These are phyloP conservation scores for Boletus insuetus DNA, from an alignment of 768 basidiomycete genomes.

Conservation along the genomic window DNA sequence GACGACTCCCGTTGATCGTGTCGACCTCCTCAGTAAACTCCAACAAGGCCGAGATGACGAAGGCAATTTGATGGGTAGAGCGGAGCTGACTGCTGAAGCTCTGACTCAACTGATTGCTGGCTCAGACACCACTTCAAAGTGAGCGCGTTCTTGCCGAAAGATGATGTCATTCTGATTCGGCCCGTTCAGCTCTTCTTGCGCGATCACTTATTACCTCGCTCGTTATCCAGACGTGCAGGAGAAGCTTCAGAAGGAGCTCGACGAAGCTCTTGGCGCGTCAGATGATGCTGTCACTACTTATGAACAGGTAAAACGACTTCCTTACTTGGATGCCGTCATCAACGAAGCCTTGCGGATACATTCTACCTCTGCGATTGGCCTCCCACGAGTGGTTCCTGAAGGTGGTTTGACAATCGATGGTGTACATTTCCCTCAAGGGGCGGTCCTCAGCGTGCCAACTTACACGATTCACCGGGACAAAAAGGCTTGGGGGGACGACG, in stretches of 20 bases:
- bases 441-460: slow-evolving; percentile 75
- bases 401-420: slow-evolving; percentile 60
- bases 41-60: slow-evolving; percentile 73
- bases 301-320: slow-evolving; percentile 68
- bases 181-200: slow-evolving; percentile 72
- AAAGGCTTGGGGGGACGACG: slow-evolving; percentile 75
- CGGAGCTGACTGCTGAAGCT: slow-evolving; percentile 87
- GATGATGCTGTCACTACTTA: slow-evolving; percentile 60
- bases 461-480: slow-evolving; percentile 80
- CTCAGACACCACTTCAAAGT: slow-evolving; percentile 94
- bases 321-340: slow-evolving; percentile 85
- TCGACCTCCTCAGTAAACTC: slow-evolving; percentile 80
- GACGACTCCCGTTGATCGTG: slow-evolving; percentile 63
- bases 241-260: slow-evolving; percentile 77
- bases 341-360: slow-evolving; percentile 84
- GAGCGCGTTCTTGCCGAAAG: slow-evolving; percentile 18
- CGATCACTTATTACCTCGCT: slow-evolving; percentile 84
- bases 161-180: neutral
- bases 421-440: slow-evolving; percentile 68
- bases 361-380: slow-evolving; percentile 79
- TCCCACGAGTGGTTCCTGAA: slow-evolving; percentile 75
- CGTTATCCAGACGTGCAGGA: slow-evolving; percentile 58
- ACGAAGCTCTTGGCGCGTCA: slow-evolving; percentile 52
- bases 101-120: slow-evolving; percentile 85
- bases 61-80: slow-evolving; percentile 75